Evolutionary conservation across 1,284 basidiomycete genomes (phyloP).

Genomic region (Cutaneotrichosporon mucoides): DNA sequence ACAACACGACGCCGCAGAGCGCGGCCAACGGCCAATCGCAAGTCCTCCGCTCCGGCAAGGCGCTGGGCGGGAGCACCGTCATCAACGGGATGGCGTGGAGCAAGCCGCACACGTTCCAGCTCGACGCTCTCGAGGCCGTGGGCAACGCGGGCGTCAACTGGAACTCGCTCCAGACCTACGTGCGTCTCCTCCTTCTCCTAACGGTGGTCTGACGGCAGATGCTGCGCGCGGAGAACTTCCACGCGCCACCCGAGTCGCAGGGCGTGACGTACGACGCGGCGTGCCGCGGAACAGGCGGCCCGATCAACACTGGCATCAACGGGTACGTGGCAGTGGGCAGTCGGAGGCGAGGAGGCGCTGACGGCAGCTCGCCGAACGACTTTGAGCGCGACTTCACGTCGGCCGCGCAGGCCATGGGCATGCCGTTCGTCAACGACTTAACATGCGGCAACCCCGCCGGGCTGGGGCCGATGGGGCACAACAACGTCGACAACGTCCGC

Average conservation of each 20-base stretch:
- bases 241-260: conserved; percentile 22
- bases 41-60: conserved; percentile 27
- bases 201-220: conserved; percentile 25
- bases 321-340: neutral
- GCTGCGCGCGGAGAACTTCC: conserved; percentile 31
- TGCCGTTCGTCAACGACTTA: conserved; percentile 33
- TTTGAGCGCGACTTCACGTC: conserved; percentile 32
- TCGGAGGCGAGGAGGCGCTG: too few relatives aligned
- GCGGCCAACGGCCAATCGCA: conserved; percentile 24
- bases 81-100: conserved; percentile 49
- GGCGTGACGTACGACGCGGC: conserved; percentile 26
- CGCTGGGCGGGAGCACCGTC: conserved; percentile 41
- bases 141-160: conserved; percentile 42
- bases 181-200: conserved; percentile 12
- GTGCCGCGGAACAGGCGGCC: conserved; percentile 30
- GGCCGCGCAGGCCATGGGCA: conserved; percentile 22
- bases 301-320: conserved; percentile 26
- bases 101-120: conserved; percentile 39
- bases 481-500: conserved; percentile 22
- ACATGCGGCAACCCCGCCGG: conserved; percentile 40
- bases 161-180: conserved; percentile 30
- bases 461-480: conserved; percentile 32
- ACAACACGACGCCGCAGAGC: conserved; percentile 34
- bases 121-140: conserved; percentile 35
- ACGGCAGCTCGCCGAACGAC: conserved; percentile 9